Evolutionary conservation across 768 basidiomycete species (phyloP).

Genomic region (Termitomyces bulborhizus): DNA sequence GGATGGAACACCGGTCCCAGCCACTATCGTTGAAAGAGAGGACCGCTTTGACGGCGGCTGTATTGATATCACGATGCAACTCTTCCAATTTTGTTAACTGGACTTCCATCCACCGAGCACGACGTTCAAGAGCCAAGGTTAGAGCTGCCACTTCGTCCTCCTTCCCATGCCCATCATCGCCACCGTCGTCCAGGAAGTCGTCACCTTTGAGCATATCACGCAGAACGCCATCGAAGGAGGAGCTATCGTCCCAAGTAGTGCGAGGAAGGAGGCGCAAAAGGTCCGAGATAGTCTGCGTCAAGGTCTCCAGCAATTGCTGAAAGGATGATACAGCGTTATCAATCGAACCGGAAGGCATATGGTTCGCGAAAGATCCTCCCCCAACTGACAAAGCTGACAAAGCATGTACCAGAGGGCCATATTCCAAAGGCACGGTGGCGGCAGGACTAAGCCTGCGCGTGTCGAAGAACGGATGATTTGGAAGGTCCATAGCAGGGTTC

Average conservation of each 20-base stretch:
- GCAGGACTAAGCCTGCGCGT: slow-evolving; percentile 62
- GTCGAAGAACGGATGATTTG: slow-evolving; percentile 74
- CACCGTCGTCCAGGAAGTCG: slow-evolving; percentile 74
- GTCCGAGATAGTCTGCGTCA: slow-evolving; percentile 88
- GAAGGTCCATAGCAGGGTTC: slow-evolving; percentile 58
- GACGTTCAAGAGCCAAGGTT: slow-evolving; percentile 77
- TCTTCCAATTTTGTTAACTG: slow-evolving; percentile 86
- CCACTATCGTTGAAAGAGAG: slow-evolving; percentile 81
- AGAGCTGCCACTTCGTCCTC: slow-evolving; percentile 84
- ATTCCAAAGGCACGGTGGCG: slow-evolving; percentile 77
- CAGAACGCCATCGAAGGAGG: slow-evolving; percentile 80
- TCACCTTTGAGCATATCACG: slow-evolving; percentile 87
- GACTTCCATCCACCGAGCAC: slow-evolving; percentile 93
- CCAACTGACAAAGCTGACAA: slow-evolving; percentile 82
- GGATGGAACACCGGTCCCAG: slow-evolving; percentile 66
- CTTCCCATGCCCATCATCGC: slow-evolving; percentile 55
- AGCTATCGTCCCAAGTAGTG: slow-evolving; percentile 87
- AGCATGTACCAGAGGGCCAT: slow-evolving; percentile 81
- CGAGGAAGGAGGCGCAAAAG: slow-evolving; percentile 78
- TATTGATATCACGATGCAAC: slow-evolving; percentile 86
- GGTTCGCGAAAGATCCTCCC: slow-evolving; percentile 77
- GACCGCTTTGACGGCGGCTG: slow-evolving; percentile 76
- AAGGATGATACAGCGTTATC: slow-evolving; percentile 88
- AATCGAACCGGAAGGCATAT: slow-evolving; percentile 82
- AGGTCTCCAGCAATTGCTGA: slow-evolving; percentile 81